Evolutionary conservation across 805 yeast genomes (phyloP), one percentile per base, ranked within the genome.

Genomic region (Kluyveromyces lactis): DNA sequence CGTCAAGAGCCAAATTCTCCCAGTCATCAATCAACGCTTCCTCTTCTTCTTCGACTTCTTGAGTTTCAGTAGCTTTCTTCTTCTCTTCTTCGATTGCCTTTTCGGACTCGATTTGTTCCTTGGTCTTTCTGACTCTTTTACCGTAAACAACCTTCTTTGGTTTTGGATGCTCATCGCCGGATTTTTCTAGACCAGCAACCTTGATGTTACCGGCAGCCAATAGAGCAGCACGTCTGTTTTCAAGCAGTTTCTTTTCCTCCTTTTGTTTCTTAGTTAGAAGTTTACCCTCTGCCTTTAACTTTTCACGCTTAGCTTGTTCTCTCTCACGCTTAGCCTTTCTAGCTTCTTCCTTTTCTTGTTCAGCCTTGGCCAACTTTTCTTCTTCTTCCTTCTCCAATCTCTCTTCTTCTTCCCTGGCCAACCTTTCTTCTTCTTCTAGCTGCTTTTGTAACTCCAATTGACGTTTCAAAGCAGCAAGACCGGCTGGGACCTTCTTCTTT

Each of bases 271-370:
- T 92, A 43, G 96, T 84, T 58, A 92, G 67, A 40, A 81, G 78
- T 60, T 92, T 92, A 56, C 99, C 99, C 66, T 90, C 97, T 26
- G 96, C 92, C 66, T 85, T 86, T 61, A 92, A 77, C 66, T 86
- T 90, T 55, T 92, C 98, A 50, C 76, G 81, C 71, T 83, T 87
- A 43, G 74, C 73, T 65, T 74, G 82, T 55, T 90, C 97, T 60
- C 77, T 84, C 64, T 92, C 98, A 55, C 79, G 86, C 75, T 84
- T 90, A 10, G 69, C 71, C 51, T 64, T 69, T 41, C 72, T 75
- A 28, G 75, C 78, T 50, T 75, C 89, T 46, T 72, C 73, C 42
- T 69, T 69, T 40, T 67, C 75, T 18, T 56, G 60, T 39, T 63
- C 72, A 40, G 65, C 72, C 29, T 60, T 60, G 15, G 64, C 65